These are phyloP conservation scores for Alternaria sp. DNA, from an alignment of 2,329 filamentous ascomycete species.

Conservation along the genomic window DNA sequence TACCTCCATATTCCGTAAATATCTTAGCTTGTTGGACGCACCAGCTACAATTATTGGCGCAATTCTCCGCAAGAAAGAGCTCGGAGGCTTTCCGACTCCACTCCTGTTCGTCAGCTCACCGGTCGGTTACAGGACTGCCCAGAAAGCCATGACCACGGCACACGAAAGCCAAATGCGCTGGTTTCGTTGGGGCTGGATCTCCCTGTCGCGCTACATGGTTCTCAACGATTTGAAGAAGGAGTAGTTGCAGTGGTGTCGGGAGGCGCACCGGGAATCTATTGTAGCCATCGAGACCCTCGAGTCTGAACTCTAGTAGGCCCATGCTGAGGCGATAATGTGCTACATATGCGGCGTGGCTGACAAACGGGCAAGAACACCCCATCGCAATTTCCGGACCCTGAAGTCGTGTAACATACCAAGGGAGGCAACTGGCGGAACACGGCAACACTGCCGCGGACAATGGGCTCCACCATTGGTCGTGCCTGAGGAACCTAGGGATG, in stretches of 20 bases:
- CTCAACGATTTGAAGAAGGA: conserved; percentile 82
- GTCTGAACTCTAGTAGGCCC: not conserved
- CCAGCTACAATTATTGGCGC: conserved; percentile 71
- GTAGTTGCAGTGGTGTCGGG: conserved; percentile 43
- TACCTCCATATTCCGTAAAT: conserved; percentile 79
- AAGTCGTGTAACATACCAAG: conserved; percentile 2
- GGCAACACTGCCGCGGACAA: conserved; percentile 11
- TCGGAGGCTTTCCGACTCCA: conserved; percentile 60
- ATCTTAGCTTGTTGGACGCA: conserved; percentile 76
- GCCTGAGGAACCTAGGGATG: conserved; percentile 2
- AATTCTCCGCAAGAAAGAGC: conserved; percentile 56
- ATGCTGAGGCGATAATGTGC: not conserved
- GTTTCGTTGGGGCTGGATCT: conserved; percentile 97
- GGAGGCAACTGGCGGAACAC: conserved; percentile 17
- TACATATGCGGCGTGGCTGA: not conserved
- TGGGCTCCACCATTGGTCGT: conserved; percentile 6
- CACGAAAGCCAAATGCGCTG: conserved; percentile 98
- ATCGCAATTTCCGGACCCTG: not conserved
- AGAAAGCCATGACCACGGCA: conserved; percentile 85
- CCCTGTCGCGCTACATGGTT: conserved; percentile 89
- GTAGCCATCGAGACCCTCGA: not conserved
- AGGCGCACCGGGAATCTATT: not conserved
- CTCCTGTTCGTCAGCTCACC: conserved; percentile 76
- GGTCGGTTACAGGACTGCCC: conserved; percentile 68
- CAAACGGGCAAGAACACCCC: not conserved